Base-by-base conservation (phyloP, 192 early-diverging fungal species). In the Haplosporangium gracile region DNA sequence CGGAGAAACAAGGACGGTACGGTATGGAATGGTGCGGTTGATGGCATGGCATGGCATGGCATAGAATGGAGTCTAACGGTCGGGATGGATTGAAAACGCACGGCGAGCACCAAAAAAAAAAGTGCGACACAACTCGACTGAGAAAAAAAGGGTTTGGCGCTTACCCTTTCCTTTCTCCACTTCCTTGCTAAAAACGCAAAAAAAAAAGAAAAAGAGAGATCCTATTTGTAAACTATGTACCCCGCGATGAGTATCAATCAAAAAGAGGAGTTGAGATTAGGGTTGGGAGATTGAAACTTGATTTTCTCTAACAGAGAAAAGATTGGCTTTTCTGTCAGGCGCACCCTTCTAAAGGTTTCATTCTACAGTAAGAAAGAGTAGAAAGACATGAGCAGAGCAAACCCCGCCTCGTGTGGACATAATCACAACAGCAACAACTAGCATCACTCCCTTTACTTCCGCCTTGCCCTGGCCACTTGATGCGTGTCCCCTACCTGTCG, bases 121-220 rank as follows among this genome's bases (percentile, higher is more conserved):
- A 65, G 26, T 32, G 26, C 29, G 55, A 65, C 26, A 65, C 10
- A 34, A 32, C 22, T 2, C 5, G n/a, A 26, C 9, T 29, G 26
- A 65, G 32, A 60, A 26, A 65, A 65, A 63, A 63, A 65, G 60
- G 60, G 60, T 65, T 65, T 65, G 60, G 60, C 60, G 60, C 29
- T 32, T 13, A 4, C n/a, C 60, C 60, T 29, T 32, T n/a, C 55
- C 10, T 26, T 26, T 24, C 24, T 55, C 2, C 5, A 45, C 36
- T 36, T 55, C 51, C 22, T 57, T 65, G 2, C 36, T 2, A 60
- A 10, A n/a, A 11, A 9, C 57, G 26, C 26, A 60, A 26, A 60
- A 60, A 60, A n/a, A n/a, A n/a, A n/a, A n/a, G 26, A 22, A n/a
- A 57, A 24, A 57, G 10, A 63, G 47, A 49, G 13, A 20, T 49